Evolutionary conservation across 495 filamentous ascomycete species (phyloP), one percentile per base, ranked within the genome.

Genomic region (Aspergillus leporis): DNA sequence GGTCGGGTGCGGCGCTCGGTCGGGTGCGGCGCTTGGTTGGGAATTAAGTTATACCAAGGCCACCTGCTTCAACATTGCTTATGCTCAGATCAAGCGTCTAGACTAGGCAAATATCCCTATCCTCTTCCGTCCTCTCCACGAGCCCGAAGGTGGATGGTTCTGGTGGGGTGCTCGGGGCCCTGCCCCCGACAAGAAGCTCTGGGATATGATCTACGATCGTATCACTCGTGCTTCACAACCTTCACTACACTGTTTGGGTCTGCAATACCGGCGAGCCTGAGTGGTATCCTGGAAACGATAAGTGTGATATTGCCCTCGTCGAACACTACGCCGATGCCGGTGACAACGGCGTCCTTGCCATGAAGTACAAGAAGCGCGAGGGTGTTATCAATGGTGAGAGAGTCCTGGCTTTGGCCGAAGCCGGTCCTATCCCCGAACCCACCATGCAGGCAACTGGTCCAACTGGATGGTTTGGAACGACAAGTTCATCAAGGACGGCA

Each of bases 1-100:
- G n/a, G n/a, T n/a, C n/a, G n/a, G n/a, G n/a, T n/a, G n/a, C n/a
- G n/a, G n/a, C n/a, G n/a, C n/a, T n/a, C n/a, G n/a, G n/a, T n/a
- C n/a, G n/a, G n/a, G n/a, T n/a, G n/a, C n/a, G n/a, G n/a, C n/a
- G n/a, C n/a, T n/a, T n/a, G n/a, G n/a, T n/a, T n/a, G n/a, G n/a
- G n/a, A n/a, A n/a, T n/a, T n/a, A n/a, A n/a, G n/a, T 16, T 58
- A 58, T 47, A 58, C 55, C 48, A 38, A 58, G 38, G 55, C 46
- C 7, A 58, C 55, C 8, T 51, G 47, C 19, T 58, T 58, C 34
- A 43, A 58, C 48, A 13, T 34, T 18, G 25, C 32, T 0, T 6
- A 25, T 21, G 55, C 55, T 1, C 55, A 58, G 18, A 49, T 58
- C 47, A 40, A 49, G 16, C 55, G 55, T 5, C 19, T 58, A 1